phyloP scores from a whole-genome alignment of 495 filamentous ascomycete species.

The Penicillium roqueforti region DNA sequence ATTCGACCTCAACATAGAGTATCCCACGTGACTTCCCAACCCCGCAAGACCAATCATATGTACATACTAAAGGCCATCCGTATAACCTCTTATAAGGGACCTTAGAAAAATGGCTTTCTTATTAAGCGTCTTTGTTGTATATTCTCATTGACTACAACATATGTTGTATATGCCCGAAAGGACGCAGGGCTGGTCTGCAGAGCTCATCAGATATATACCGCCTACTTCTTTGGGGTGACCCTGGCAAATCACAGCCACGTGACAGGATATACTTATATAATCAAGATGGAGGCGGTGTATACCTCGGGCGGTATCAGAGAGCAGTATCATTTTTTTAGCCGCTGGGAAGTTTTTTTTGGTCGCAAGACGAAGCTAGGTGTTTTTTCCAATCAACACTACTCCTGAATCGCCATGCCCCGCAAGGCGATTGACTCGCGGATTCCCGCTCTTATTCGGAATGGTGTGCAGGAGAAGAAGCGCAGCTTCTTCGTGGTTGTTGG shows the following conservation, averaged over 20 bases:
- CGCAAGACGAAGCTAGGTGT: constrained; percentile 8
- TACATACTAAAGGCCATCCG: too few species aligned
- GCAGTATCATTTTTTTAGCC: constrained; percentile 28
- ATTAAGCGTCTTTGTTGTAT: too few species aligned
- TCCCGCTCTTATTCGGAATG: constrained; percentile 92
- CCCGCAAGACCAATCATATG: too few species aligned
- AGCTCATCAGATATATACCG: not conserved
- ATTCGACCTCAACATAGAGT: not conserved
- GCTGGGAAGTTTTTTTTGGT: constrained; percentile 14
- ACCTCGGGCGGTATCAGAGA: constrained; percentile 9
- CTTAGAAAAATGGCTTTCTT: too few species aligned
- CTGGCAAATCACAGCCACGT: not conserved
- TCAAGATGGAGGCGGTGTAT: constrained; percentile 9
- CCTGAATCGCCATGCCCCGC: constrained; percentile 42
- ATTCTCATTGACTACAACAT: too few species aligned
- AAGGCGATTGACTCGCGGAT: constrained; percentile 84
- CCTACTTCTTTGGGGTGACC: not conserved
- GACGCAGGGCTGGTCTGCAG: too few species aligned
- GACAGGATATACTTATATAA: not conserved
- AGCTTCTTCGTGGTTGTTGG: constrained; percentile 97
- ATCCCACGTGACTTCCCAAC: not conserved
- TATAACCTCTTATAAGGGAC: too few species aligned
- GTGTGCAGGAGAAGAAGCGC: constrained; percentile 92
- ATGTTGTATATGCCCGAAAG: too few species aligned
- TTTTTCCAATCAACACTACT: constrained; percentile 10